Conservation (phyloP, 1,284 basidiomycete species). For the Malassezia caprae region DNA sequence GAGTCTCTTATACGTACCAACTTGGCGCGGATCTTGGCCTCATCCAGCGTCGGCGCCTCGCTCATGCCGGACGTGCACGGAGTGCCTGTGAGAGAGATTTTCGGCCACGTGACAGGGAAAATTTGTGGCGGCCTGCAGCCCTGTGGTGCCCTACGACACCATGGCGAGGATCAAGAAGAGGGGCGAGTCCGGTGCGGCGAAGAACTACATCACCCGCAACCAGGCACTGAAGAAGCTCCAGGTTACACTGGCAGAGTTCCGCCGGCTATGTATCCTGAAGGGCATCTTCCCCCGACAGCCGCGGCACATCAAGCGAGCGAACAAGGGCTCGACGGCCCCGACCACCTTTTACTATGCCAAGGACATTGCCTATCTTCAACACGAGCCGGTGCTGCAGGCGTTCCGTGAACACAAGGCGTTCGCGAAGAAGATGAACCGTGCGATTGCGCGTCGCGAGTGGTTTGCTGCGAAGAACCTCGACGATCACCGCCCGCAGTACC, state of each 20-base stretch:
- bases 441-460: slow-evolving; percentile 89
- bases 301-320: slow-evolving; percentile 79
- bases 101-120: slow-evolving; percentile 15
- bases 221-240: slow-evolving; percentile 61
- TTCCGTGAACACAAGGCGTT: slow-evolving; percentile 96
- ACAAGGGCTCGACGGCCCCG: slow-evolving; percentile 92
- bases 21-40: neutral
- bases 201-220: slow-evolving; percentile 66
- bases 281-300: slow-evolving; percentile 98
- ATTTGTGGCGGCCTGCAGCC: neutral
- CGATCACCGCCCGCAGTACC: slow-evolving; percentile 63
- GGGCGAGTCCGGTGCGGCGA: slow-evolving; percentile 64
- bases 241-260: slow-evolving; percentile 91
- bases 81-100: neutral
- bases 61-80: slow-evolving; percentile 3
- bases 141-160: neutral
- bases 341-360: slow-evolving; percentile 98
- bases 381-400: slow-evolving; percentile 91
- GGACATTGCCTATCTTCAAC: slow-evolving; percentile 92
- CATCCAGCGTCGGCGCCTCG: neutral
- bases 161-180: slow-evolving; percentile 85
- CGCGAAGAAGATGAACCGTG: slow-evolving; percentile 89
- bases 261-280: slow-evolving; percentile 93
- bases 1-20: slow-evolving; percentile 3
- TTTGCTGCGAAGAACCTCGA: slow-evolving; percentile 85